A percentile compares a stretch with the other conserved stretches of the same genome.
Evolutionary conservation across 108 stramenopile species (phyloP).

Genomic region (Cyclotella cryptica): DNA sequence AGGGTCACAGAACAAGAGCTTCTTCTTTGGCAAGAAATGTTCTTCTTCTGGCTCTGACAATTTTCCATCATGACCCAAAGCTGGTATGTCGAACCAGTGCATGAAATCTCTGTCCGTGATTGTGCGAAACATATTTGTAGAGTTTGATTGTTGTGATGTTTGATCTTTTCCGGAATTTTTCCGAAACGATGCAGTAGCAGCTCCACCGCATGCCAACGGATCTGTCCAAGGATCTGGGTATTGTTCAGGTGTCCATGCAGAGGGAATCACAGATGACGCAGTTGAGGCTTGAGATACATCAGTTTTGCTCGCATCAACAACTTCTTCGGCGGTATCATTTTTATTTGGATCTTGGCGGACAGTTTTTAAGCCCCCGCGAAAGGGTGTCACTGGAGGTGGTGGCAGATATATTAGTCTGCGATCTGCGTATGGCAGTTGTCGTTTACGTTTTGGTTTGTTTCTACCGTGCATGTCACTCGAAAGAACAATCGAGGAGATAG

Average conservation of each 20-base stretch:
- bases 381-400: slow-evolving; percentile 41
- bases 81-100: slow-evolving; percentile 23
- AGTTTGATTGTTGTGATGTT: not conserved
- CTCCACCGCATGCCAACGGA: slow-evolving; percentile 41
- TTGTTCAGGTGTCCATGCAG: slow-evolving; percentile 49
- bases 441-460: not conserved
- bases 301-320: slow-evolving; percentile 7
- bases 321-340: no score
- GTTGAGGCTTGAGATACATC: not conserved
- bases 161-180: not conserved
- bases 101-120: slow-evolving; percentile 25
- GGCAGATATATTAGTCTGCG: slow-evolving; percentile 17
- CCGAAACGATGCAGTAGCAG: slow-evolving; percentile 20
- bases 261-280: not conserved
- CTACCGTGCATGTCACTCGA: no score
- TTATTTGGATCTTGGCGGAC: slow-evolving; percentile 5
- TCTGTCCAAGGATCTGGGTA: slow-evolving; percentile 57
- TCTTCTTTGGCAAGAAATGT: not conserved
- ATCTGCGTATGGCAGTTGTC: not conserved
- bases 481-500: no score
- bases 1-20: slow-evolving; percentile 42
- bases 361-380: slow-evolving; percentile 34
- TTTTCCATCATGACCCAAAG: slow-evolving; percentile 17
- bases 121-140: not conserved
- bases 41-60: not conserved